phyloP scores from a whole-genome alignment of 1,139 yeast species.

The Geotrichum klebahnii region DNA sequence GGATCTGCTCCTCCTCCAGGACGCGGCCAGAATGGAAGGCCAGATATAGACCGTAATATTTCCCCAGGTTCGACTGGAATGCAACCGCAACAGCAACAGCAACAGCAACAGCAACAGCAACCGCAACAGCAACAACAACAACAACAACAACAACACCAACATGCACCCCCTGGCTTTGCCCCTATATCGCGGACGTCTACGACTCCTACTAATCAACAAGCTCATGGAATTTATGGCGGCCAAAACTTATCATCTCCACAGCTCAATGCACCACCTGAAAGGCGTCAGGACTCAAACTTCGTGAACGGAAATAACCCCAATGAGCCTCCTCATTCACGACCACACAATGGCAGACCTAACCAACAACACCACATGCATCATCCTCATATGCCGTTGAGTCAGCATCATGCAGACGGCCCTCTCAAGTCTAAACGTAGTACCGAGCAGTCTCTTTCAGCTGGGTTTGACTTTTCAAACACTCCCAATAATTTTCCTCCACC shows the following conservation, averaged over 20 bases:
- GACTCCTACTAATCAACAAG: background rate
- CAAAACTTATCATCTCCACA: constrained; percentile 5
- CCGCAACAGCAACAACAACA: constrained; percentile 24
- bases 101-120: constrained; percentile 25
- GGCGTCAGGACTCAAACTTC: background rate
- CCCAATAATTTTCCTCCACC: constrained; percentile 12
- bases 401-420: background rate
- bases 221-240: background rate
- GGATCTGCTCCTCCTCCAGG: constrained; percentile 42
- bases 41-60: background rate
- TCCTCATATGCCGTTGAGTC: background rate
- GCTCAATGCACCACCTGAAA: background rate
- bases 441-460: constrained; percentile 15
- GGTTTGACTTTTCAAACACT: constrained; percentile 15
- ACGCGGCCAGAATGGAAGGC: constrained; percentile 8
- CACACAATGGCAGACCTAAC: background rate
- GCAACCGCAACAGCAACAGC: constrained; percentile 25
- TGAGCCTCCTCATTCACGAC: background rate
- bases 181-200: constrained; percentile 5
- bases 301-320: background rate
- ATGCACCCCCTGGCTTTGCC: constrained; percentile 18
- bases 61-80: constrained; percentile 17
- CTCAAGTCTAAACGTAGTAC: constrained; percentile 5
- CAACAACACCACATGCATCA: constrained; percentile 2
- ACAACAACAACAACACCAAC: constrained; percentile 25